Percentiles rank a stretch among this genome's conserved stretches.
Conservation (phyloP, 2,329 filamentous ascomycete species). For the Phoma sp. region DNA sequence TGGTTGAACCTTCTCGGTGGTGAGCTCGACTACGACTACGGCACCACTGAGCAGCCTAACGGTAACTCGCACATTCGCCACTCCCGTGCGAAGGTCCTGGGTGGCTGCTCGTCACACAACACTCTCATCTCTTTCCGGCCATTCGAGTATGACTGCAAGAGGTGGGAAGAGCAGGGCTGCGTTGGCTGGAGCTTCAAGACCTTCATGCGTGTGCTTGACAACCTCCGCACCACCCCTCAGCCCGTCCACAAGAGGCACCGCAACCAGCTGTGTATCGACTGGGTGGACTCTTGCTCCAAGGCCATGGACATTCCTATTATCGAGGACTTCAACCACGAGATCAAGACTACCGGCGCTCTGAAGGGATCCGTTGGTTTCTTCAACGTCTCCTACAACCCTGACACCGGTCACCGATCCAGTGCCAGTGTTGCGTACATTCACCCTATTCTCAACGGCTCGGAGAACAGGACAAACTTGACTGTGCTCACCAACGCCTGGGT, state of each 20-base stretch:
- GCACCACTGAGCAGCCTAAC: slow-evolving; percentile 85
- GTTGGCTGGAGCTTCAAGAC: slow-evolving; percentile 86
- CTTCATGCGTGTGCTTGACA: slow-evolving; percentile 81
- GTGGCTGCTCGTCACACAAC: slow-evolving; percentile 92
- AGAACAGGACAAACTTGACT: slow-evolving; percentile 82
- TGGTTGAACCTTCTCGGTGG: slow-evolving; percentile 86
- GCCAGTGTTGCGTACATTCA: slow-evolving; percentile 93
- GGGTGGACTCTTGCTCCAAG: slow-evolving; percentile 79
- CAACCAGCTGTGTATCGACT: slow-evolving; percentile 91
- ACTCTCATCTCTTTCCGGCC: slow-evolving; percentile 92
- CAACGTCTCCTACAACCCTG: slow-evolving; percentile 88
- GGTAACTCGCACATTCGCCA: slow-evolving; percentile 92
- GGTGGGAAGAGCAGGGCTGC: slow-evolving; percentile 83
- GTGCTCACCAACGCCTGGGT: slow-evolving; percentile 90
- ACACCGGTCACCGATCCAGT: slow-evolving; percentile 81
- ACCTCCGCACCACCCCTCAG: slow-evolving; percentile 87
- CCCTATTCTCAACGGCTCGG: slow-evolving; percentile 82
- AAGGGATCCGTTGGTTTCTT: slow-evolving; percentile 86
- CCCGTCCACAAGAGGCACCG: slow-evolving; percentile 84
- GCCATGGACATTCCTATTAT: slow-evolving; percentile 82
- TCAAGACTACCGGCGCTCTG: slow-evolving; percentile 73
- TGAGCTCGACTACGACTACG: slow-evolving; percentile 88
- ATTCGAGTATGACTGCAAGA: slow-evolving; percentile 84
- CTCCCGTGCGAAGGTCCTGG: slow-evolving; percentile 89
- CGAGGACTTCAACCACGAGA: slow-evolving; percentile 85